Conservation (phyloP, 2,329 filamentous ascomycete species). For the Colletotrichum sublineola region DNA sequence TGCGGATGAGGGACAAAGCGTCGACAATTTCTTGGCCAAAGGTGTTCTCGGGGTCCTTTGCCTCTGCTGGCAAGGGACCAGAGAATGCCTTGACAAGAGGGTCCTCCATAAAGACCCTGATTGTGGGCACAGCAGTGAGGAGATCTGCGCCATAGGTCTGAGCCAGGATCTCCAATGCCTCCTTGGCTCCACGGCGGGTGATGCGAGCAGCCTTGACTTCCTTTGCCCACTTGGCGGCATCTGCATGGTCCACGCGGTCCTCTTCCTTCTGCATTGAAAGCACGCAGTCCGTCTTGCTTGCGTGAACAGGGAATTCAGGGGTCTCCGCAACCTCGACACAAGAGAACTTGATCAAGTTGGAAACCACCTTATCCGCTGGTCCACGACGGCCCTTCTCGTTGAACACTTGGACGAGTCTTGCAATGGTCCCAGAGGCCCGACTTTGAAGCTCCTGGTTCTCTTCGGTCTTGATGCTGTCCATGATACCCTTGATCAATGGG, state of each 20-base stretch:
- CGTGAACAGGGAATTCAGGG: slow-evolving; percentile 91
- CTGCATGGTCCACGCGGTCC: slow-evolving; percentile 91
- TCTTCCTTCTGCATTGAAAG: slow-evolving; percentile 97
- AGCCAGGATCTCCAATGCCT: slow-evolving; percentile 90
- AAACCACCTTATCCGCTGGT: slow-evolving; percentile 94
- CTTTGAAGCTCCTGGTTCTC: slow-evolving; percentile 90
- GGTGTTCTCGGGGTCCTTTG: slow-evolving; percentile 78
- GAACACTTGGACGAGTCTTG: slow-evolving; percentile 87
- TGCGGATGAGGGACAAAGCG: slow-evolving; percentile 91
- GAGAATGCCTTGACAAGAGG: slow-evolving; percentile 83
- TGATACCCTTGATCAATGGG: slow-evolving; percentile 92
- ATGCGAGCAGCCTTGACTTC: slow-evolving; percentile 92
- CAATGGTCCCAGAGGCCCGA: slow-evolving; percentile 87
- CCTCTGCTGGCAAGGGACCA: slow-evolving; percentile 77
- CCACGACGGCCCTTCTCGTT: slow-evolving; percentile 83
- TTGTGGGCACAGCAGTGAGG: slow-evolving; percentile 85
- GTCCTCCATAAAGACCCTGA: slow-evolving; percentile 83
- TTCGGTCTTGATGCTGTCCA: slow-evolving; percentile 98
- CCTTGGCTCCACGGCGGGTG: slow-evolving; percentile 92
- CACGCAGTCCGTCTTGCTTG: slow-evolving; percentile 81
- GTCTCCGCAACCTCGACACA: slow-evolving; percentile 98
- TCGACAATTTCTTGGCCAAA: slow-evolving; percentile 95
- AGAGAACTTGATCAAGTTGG: slow-evolving; percentile 96
- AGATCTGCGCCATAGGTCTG: slow-evolving; percentile 82
- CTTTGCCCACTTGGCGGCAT: slow-evolving; percentile 88